phyloP scores from a whole-genome alignment of 371 early-diverging fungal genomes.

The Smittium culicis region DNA sequence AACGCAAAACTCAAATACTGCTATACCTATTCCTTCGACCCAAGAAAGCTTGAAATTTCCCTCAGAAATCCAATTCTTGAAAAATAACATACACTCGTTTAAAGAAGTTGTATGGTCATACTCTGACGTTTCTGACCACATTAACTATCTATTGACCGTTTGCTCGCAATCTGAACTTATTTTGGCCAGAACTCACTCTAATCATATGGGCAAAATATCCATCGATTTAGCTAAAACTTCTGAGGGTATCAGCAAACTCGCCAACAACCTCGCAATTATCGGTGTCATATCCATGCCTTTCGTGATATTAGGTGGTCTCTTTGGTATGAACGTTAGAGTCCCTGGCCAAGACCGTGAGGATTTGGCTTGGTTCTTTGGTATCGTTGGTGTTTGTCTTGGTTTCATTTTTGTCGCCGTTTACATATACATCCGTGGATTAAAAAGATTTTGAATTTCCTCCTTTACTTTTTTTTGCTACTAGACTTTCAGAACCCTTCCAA shows the following conservation, averaged over 20 bases:
- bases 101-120: constrained; percentile 44
- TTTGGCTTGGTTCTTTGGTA: background rate
- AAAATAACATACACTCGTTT: constrained; percentile 10
- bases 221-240: constrained; percentile 90
- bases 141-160: constrained; percentile 75
- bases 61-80: background rate
- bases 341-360: constrained; percentile 29
- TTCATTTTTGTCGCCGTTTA: background rate
- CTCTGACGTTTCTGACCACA: constrained; percentile 88
- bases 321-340: constrained; percentile 86
- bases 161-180: constrained; percentile 80
- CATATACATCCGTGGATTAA: constrained; percentile 1
- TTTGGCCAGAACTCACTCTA: constrained; percentile 79
- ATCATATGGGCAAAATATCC: constrained; percentile 86
- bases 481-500: no score
- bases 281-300: constrained; percentile 83
- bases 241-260: constrained; percentile 70
- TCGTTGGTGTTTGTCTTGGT: constrained; percentile 1
- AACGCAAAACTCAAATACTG: no score
- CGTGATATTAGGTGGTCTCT: constrained; percentile 83
- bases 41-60: no score
- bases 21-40: no score
- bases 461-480: no score
- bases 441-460: background rate
- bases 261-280: constrained; percentile 74